Evolutionary conservation across 495 filamentous ascomycete genomes (phyloP), one percentile per base, ranked within the genome.

Genomic region (Aspergillus asperescens): DNA sequence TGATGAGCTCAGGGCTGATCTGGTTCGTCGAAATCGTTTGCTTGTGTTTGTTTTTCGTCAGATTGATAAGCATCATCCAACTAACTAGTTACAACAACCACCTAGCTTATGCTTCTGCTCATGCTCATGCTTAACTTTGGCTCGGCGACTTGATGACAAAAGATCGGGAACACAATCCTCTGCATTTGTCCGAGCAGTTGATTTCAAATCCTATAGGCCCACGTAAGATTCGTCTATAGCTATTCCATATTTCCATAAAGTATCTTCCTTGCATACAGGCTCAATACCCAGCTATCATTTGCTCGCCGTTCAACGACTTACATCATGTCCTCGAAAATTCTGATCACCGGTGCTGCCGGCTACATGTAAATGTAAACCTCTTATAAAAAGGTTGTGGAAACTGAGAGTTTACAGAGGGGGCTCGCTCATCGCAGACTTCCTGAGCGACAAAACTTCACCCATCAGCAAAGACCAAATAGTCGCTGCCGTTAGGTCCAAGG

Each of bases 341-440:
- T 41, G 12, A 24, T 41, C 20, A 41, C 38, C 20, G 38, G 38
- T 1, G 38, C 38, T 7, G 38, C 38, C 9, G 38, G 38, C 38
- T 41, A 41, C 38, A 41, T 41, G 38, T 38, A 38, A 16, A 19
- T 38, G 16, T 18, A n/a, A 15, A 19, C 35, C 35, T 38, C 9
- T 19, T 19, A 19, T 19, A 16, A 38, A 19, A 38, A 38, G 29
- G 13, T 38, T 19, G 15, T 38, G 15, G 35, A 19, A 38, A 38
- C 35, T 38, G 15, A 38, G 16, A 38, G n/a, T 38, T 9, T 19
- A 9, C 35, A 38, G 35, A 38, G 35, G 35, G 15, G 35, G 35
- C 35, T 38, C 35, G 35, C 35, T 38, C 35, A 38, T 38, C 35
- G 35, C n/a, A 38, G 35, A 38, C 15, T 38, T 38, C 35, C 35